Evolutionary conservation across 805 yeast genomes (phyloP).

Genomic region (Saturnispora zaruensis): DNA sequence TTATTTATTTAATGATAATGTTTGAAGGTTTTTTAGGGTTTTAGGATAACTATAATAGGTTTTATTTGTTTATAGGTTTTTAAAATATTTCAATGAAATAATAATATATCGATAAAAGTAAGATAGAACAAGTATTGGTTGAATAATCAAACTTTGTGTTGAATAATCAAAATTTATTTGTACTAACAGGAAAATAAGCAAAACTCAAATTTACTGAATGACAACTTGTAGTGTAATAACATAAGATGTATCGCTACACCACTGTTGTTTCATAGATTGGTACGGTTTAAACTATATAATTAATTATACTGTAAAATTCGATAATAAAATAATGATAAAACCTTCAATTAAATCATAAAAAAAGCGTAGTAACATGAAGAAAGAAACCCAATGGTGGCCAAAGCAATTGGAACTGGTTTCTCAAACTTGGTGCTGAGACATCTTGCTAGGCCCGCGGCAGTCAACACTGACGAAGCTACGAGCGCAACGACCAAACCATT

Average conservation of each 20-base stretch:
- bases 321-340: not conserved
- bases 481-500: constrained; percentile 77
- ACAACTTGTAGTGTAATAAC: too few relatives aligned
- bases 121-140: too few relatives aligned
- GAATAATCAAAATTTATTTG: too few relatives aligned
- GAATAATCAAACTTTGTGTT: too few relatives aligned
- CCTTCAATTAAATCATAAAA: constrained; percentile 1
- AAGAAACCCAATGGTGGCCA: constrained; percentile 54
- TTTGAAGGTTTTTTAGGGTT: not conserved
- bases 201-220: too few relatives aligned
- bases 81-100: not conserved
- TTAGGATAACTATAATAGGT: not conserved
- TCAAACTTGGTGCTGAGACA: constrained; percentile 39
- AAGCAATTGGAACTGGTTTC: constrained; percentile 67
- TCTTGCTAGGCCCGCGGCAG: constrained; percentile 68
- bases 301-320: too few relatives aligned
- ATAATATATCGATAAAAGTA: too few relatives aligned
- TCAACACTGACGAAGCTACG: constrained; percentile 56
- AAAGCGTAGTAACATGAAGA: constrained; percentile 61
- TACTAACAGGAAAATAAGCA: too few relatives aligned
- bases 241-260: too few relatives aligned
- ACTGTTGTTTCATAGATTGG: too few relatives aligned
- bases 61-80: constrained; percentile 1
- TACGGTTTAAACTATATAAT: too few relatives aligned
- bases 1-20: not conserved